Evolutionary conservation across 2,329 filamentous ascomycete species (phyloP).

Genomic region (Kalmusia sp.): DNA sequence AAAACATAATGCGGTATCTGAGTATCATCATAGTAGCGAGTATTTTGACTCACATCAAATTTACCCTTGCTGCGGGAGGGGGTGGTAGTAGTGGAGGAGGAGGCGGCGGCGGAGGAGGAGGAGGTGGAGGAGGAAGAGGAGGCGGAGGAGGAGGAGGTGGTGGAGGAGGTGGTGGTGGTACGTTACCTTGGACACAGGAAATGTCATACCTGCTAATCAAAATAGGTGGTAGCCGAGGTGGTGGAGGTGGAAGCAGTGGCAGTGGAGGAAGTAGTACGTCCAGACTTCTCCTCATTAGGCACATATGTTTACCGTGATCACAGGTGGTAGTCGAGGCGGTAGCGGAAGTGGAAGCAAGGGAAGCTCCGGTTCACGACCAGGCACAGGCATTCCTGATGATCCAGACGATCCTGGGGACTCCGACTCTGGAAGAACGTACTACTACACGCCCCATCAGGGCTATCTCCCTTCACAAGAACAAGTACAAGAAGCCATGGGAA

Average conservation of each 20-base stretch:
- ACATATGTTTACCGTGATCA: too few relatives aligned
- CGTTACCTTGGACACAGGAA: not conserved
- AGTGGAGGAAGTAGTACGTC: too few relatives aligned
- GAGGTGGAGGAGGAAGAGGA: not conserved
- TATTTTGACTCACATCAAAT: not conserved
- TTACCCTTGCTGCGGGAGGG: not conserved
- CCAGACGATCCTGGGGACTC: not conserved
- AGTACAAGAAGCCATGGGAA: not conserved
- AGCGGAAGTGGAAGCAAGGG: not conserved
- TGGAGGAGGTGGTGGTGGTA: not conserved
- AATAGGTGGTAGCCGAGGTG: too few relatives aligned
- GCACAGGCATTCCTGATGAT: not conserved
- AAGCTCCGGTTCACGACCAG: not conserved
- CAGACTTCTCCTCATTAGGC: too few relatives aligned
- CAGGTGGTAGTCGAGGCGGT: not conserved
- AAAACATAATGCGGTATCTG: too few relatives aligned
- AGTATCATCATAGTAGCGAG: not conserved
- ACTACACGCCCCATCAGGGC: not conserved
- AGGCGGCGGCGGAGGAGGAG: not conserved
- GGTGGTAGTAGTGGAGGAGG: not conserved
- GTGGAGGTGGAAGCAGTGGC: too few relatives aligned
- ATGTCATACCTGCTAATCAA: too few relatives aligned
- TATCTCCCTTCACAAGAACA: conserved; percentile 4
- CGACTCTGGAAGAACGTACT: too few relatives aligned
- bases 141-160: not conserved